These are phyloP conservation scores for Carnegiea gigantea DNA, from an alignment of 179 eudicot species.

Conservation along the genomic window DNA sequence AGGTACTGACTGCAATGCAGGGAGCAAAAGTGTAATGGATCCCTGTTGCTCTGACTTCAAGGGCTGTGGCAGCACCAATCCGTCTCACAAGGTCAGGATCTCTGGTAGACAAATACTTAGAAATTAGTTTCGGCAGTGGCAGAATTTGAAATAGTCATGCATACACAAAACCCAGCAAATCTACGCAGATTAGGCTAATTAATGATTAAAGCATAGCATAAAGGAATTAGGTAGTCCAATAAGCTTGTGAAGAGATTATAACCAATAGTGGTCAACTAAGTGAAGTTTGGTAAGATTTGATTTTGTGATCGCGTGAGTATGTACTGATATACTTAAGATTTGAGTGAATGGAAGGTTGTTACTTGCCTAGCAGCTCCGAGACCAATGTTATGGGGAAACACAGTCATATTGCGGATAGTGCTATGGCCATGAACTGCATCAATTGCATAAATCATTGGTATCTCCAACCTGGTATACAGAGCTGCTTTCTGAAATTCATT, in stretches of 20 bases:
- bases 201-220: background rate
- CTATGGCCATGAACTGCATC: conserved; percentile 80
- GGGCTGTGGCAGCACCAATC: conserved; percentile 73
- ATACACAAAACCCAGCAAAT: background rate
- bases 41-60: conserved; percentile 81
- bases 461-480: conserved; percentile 57
- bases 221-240: no score
- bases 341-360: background rate
- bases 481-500: conserved; percentile 62
- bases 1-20: conserved; percentile 60
- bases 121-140: background rate
- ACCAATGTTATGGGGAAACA: conserved; percentile 73
- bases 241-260: no score
- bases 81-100: conserved; percentile 53
- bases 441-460: conserved; percentile 73
- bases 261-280: no score
- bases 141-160: background rate
- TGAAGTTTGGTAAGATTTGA: no score
- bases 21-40: conserved; percentile 65
- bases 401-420: conserved; percentile 59
- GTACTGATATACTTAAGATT: no score
- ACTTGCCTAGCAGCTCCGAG: conserved; percentile 77
- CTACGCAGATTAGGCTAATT: background rate
- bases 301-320: no score
- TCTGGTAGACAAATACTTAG: conserved; percentile 27